phyloP scores from a whole-genome alignment of 225 moss, liverwort and hornwort species.

The Sphagnum tenellum region DNA sequence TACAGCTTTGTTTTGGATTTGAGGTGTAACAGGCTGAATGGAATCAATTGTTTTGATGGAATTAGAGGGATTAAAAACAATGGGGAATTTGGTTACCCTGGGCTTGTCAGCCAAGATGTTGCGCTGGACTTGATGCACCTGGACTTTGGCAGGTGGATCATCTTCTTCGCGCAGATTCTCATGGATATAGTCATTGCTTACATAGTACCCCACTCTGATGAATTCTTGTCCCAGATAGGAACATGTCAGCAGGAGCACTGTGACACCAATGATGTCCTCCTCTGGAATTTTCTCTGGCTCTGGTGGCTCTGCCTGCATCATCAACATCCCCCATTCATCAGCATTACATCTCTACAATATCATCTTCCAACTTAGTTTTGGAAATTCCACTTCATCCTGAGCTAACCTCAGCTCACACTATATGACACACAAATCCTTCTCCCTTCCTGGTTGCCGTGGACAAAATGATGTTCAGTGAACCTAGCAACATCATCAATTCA shows the following conservation, averaged over 20 bases:
- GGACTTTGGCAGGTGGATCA: constrained; percentile 35
- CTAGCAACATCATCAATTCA: no score
- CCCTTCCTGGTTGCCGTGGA: no score
- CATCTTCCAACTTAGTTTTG: no score
- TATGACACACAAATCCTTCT: no score
- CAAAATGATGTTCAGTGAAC: no score
- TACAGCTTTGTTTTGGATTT: background rate
- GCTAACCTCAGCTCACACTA: no score
- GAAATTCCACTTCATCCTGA: no score
- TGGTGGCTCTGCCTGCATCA: constrained; percentile 40
- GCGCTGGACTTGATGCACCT: constrained; percentile 46
- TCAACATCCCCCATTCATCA: no score
- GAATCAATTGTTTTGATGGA: no score
- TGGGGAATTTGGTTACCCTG: constrained; percentile 48
- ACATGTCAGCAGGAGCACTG: constrained; percentile 46
- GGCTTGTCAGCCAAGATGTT: constrained; percentile 54
- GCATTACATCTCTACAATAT: no score
- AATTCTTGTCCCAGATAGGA: constrained; percentile 57
- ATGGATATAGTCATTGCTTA: constrained; percentile 50
- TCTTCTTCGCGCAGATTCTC: constrained; percentile 43
- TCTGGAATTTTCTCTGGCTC: constrained; percentile 46
- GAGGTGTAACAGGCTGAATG: constrained; percentile 14
- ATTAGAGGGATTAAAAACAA: constrained; percentile 29
- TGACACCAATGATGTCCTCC: constrained; percentile 50
- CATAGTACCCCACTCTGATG: constrained; percentile 47